phyloP scores from a whole-genome alignment of 2,329 filamentous ascomycete genomes.

The Fusarium tupiense region DNA sequence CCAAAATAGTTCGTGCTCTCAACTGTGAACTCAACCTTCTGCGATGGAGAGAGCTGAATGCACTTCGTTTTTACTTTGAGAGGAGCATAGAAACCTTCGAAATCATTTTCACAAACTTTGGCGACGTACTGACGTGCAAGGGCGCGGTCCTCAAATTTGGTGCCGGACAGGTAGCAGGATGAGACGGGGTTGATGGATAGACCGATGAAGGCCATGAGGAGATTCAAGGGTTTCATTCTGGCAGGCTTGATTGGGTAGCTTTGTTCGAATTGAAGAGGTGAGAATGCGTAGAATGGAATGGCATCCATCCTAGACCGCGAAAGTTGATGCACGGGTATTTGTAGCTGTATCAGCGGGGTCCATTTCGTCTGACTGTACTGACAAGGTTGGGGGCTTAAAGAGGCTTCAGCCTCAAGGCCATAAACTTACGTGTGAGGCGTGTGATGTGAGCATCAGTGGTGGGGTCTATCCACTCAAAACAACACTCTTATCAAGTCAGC shows the following conservation, averaged over 20 bases:
- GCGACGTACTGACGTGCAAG: background rate
- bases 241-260: background rate
- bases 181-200: background rate
- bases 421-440: too few relatives aligned
- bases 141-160: background rate
- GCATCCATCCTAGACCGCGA: background rate
- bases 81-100: background rate
- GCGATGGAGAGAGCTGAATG: background rate
- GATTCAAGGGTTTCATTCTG: background rate
- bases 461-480: too few relatives aligned
- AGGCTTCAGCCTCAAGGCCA: background rate
- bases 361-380: background rate
- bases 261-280: background rate
- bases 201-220: background rate
- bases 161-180: background rate
- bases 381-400: background rate
- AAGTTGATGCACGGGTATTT: background rate
- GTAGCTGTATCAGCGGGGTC: background rate
- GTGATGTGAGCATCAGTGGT: too few relatives aligned
- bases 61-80: background rate
- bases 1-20: too few relatives aligned
- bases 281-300: too few relatives aligned
- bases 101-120: background rate
- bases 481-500: too few relatives aligned
- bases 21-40: background rate